Conservation (phyloP, 257 asterid species). For the Solanum megistacrolobum region DNA sequence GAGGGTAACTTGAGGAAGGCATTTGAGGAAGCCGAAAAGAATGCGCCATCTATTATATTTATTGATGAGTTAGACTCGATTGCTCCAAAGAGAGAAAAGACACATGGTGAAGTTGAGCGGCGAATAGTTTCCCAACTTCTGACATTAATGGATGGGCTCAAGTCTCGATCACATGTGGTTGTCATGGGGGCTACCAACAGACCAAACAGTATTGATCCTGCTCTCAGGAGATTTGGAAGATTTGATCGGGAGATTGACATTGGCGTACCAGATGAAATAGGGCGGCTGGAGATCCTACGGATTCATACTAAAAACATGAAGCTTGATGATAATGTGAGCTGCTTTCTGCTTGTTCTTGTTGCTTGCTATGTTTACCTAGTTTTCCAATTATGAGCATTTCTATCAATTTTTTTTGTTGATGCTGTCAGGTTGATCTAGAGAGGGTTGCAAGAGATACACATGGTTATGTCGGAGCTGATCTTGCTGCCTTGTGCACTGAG, state of each 20-base stretch:
- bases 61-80: constrained; percentile 88
- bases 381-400: background rate
- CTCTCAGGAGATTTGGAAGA: constrained; percentile 86
- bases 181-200: constrained; percentile 91
- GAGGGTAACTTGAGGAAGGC: constrained; percentile 92
- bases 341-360: background rate
- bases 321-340: constrained; percentile 69
- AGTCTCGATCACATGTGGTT: constrained; percentile 78
- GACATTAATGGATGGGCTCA: constrained; percentile 97
- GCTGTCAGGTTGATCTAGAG: constrained; percentile 75
- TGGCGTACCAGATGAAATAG: constrained; percentile 93
- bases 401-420: background rate
- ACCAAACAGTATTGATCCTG: constrained; percentile 92
- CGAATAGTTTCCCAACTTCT: constrained; percentile 91
- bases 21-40: constrained; percentile 89
- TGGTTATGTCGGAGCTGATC: constrained; percentile 91
- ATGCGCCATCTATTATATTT: constrained; percentile 80
- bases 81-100: constrained; percentile 94
- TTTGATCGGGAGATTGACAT: constrained; percentile 91
- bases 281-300: constrained; percentile 86
- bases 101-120: constrained; percentile 90
- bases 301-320: constrained; percentile 96
- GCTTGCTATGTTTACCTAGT: background rate
- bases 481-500: constrained; percentile 89
- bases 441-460: constrained; percentile 74